Evolutionary conservation across 2,329 filamentous ascomycete genomes (phyloP).

Genomic region (Fusarium azukiicola): DNA sequence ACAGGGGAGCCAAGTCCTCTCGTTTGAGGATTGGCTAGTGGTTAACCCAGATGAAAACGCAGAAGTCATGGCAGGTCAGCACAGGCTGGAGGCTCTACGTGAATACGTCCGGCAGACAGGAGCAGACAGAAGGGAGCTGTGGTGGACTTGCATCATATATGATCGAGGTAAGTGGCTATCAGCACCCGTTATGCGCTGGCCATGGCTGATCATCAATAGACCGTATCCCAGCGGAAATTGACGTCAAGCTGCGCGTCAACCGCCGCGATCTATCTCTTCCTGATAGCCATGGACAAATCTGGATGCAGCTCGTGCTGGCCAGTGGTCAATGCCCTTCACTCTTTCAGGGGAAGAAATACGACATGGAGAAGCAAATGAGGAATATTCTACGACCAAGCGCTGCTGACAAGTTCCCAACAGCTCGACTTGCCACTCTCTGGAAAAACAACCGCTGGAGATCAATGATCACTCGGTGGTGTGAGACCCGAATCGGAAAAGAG

Average conservation of each 20-base stretch:
- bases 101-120: slow-evolving; percentile 28
- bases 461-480: slow-evolving; percentile 22
- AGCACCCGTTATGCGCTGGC: neutral
- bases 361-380: slow-evolving; percentile 18
- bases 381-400: slow-evolving; percentile 15
- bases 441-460: slow-evolving; percentile 22
- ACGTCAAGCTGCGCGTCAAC: slow-evolving; percentile 40
- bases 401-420: neutral
- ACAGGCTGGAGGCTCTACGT: slow-evolving; percentile 32
- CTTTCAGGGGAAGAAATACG: slow-evolving; percentile 17
- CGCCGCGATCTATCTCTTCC: slow-evolving; percentile 22
- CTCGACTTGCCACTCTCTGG: slow-evolving; percentile 18
- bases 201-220: slow-evolving; percentile 12
- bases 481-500: neutral
- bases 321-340: slow-evolving; percentile 2
- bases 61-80: slow-evolving; percentile 42
- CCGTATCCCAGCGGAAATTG: slow-evolving; percentile 20
- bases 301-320: slow-evolving; percentile 30
- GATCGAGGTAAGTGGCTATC: slow-evolving; percentile 31
- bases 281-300: slow-evolving; percentile 42
- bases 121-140: slow-evolving; percentile 22
- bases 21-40: slow-evolving; percentile 18
- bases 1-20: neutral
- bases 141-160: slow-evolving; percentile 41
- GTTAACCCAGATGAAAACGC: slow-evolving; percentile 24